Conservation (phyloP, 1,284 basidiomycete genomes). For the Garcileccinum viscosum region DNA sequence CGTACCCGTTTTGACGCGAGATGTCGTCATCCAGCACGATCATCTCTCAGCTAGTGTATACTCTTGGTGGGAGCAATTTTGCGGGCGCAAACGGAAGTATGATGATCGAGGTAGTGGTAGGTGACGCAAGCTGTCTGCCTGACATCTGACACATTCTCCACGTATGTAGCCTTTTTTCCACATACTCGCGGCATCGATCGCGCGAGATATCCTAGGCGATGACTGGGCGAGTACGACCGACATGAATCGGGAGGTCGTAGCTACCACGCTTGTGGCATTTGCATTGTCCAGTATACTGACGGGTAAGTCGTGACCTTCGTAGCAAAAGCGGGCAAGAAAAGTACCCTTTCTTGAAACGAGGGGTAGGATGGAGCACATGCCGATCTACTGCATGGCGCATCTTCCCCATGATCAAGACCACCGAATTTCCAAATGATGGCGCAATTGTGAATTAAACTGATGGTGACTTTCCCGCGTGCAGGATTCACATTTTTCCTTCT, state of each 20-base stretch:
- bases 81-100: slow-evolving; percentile 92
- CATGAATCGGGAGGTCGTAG: slow-evolving; percentile 75
- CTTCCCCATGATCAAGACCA: slow-evolving; percentile 2
- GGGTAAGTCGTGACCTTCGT: slow-evolving; percentile 49
- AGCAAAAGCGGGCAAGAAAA: neutral
- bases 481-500: slow-evolving; percentile 86
- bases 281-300: slow-evolving; percentile 91
- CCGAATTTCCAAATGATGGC: slow-evolving; percentile 20
- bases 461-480: slow-evolving; percentile 31
- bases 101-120: slow-evolving; percentile 97
- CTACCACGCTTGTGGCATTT: slow-evolving; percentile 92
- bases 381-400: slow-evolving; percentile 7
- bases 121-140: slow-evolving; percentile 36
- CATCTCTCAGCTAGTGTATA: slow-evolving; percentile 86
- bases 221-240: slow-evolving; percentile 58
- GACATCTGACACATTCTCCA: neutral
- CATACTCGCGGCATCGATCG: slow-evolving; percentile 84
- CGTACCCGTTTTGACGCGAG: neutral
- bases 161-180: slow-evolving; percentile 88
- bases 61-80: slow-evolving; percentile 88
- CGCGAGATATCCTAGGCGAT: slow-evolving; percentile 57
- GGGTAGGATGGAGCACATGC: neutral
- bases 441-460: slow-evolving; percentile 8
- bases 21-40: slow-evolving; percentile 43
- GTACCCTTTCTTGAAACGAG: neutral